Evolutionary conservation across 306 rosid genomes (phyloP).

Genomic region (Vigna nakashimae): DNA sequence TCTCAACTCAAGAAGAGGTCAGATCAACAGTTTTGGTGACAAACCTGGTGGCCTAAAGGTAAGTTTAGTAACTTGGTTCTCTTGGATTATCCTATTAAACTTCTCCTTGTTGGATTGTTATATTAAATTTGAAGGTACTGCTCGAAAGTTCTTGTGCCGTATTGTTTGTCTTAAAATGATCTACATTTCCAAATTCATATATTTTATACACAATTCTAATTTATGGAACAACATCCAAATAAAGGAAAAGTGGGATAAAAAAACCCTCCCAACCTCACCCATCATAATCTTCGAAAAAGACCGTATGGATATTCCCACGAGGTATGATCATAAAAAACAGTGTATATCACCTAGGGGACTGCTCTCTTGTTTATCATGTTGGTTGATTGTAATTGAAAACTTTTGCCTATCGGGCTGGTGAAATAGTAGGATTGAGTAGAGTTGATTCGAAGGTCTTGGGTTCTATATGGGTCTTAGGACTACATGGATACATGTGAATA

Average conservation of each 20-base stretch:
- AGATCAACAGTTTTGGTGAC: slow-evolving; percentile 91
- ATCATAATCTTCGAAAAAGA: neutral
- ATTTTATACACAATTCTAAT: slow-evolving; percentile 1
- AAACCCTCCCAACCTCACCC: neutral
- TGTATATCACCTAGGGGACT: too few species aligned
- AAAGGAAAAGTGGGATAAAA: neutral
- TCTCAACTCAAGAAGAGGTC: slow-evolving; percentile 99
- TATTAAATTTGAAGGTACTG: slow-evolving; percentile 24
- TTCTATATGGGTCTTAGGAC: too few species aligned
- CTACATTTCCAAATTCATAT: neutral
- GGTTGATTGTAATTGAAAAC: neutral
- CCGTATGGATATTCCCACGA: neutral
- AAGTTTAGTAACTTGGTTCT: slow-evolving; percentile 33
- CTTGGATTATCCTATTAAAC: slow-evolving; percentile 9
- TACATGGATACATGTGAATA: neutral
- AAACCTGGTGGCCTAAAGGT: slow-evolving; percentile 99
- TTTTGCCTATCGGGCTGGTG: neutral
- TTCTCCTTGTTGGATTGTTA: slow-evolving; percentile 17
- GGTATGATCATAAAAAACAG: too few species aligned
- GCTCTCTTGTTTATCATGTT: neutral
- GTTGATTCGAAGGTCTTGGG: too few species aligned
- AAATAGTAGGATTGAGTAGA: too few species aligned
- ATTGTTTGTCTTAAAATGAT: slow-evolving; percentile 2
- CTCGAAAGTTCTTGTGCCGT: slow-evolving; percentile 22
- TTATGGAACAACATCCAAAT: slow-evolving; percentile 31